Conservation (phyloP, 768 basidiomycete species). For the Amanita rubescens region DNA sequence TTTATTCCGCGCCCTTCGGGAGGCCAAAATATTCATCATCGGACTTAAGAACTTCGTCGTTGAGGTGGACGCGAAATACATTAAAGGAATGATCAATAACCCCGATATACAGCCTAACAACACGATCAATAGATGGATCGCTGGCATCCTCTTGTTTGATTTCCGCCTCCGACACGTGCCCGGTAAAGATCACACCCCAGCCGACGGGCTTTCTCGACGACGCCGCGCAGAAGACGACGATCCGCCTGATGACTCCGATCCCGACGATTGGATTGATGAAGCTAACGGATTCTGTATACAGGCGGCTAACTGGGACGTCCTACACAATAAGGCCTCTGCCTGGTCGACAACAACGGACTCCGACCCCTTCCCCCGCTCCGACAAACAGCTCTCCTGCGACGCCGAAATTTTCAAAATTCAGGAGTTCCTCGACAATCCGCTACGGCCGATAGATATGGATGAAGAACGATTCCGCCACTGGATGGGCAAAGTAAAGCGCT, state of each 20-base stretch:
- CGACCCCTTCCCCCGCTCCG: neutral
- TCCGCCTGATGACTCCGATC: conserved; percentile 12
- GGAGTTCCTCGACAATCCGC: too few relatives aligned
- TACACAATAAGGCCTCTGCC: too few relatives aligned
- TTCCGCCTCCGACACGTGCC: neutral
- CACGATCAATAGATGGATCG: neutral
- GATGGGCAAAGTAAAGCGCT: too few relatives aligned
- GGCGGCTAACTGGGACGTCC: neutral
- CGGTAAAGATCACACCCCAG: neutral
- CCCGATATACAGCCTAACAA: neutral
- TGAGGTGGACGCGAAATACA: neutral
- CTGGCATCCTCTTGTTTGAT: neutral
- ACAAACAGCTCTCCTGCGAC: neutral
- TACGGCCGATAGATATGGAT: too few relatives aligned
- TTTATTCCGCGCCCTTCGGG: conserved; percentile 18
- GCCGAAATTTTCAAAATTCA: too few relatives aligned
- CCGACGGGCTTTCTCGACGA: conserved; percentile 2
- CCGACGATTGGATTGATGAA: neutral
- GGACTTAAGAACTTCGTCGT: neutral
- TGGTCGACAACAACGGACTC: too few relatives aligned
- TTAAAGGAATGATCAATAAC: neutral
- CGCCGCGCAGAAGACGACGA: conserved; percentile 9
- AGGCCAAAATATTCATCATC: neutral
- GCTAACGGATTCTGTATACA: neutral
- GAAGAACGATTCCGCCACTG: too few relatives aligned